Evolutionary conservation across 2,329 filamentous ascomycete genomes (phyloP), one percentile per base, ranked within the genome.

Genomic region (Aspergillus vadensis): DNA sequence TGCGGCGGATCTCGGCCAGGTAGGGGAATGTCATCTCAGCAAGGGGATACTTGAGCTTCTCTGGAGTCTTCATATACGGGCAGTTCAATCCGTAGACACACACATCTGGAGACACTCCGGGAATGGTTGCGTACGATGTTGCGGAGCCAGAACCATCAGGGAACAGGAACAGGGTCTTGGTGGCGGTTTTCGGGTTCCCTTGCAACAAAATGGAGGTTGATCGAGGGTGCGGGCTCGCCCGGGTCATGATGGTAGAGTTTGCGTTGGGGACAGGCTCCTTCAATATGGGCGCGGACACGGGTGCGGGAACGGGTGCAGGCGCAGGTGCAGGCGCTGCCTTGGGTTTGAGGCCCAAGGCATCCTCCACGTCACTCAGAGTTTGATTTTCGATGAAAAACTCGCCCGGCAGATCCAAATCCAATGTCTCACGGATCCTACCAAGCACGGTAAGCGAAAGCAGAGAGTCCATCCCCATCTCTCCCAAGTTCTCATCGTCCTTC

Each of bases 101-200:
- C 55, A 79, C 68, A 56, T 79, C 73, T 5, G 75, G 71, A 19
- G 73, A 76, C 27, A 81, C 64, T 6, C 72, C 70, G 1, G 79
- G 79, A 27, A 80, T 76, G 1, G 73, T 73, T 17, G 76, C 74
- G 64, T 81, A 81, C 4, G 79, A 81, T 2, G 77, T 79, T 1
- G 79, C 79, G 9, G 78, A 80, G 30, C 79, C 79, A 17, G 77
- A 78, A n/a, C 79, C 77, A 59, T 80, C 79, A 23, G 77, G 77
- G 69, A 80, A 79, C 48, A 80, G 62, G 69, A 80, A 79, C 5
- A 80, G 62, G 7, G 72, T 78, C 50, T 76, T 72, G 19, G 72
- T 77, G 5, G 77, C 77, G 15, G 75, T 78, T 60, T 76, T 77
- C 0, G 77, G 77, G 62, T 76, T 79, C 15, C 77, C 77, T 62